Conservation (phyloP, 495 filamentous ascomycete genomes). For the Hypoxylon trugodes region DNA sequence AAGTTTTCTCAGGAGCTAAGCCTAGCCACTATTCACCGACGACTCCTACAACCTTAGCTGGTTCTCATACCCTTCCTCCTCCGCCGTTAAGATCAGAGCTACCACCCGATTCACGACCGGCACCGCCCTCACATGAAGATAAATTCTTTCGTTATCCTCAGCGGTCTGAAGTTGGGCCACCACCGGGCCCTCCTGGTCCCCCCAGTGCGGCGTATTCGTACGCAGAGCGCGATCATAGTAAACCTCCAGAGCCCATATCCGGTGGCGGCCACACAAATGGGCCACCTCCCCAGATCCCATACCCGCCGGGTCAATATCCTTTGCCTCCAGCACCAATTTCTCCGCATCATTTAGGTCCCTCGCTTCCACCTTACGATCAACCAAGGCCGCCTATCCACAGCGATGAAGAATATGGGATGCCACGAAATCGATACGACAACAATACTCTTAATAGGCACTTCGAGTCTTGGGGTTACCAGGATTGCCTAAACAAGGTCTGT, state of each 20-base stretch:
- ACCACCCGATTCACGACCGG: constrained; percentile 37
- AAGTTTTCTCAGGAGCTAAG: constrained; percentile 55
- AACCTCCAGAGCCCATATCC: constrained; percentile 32
- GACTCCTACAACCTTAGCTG: constrained; percentile 40
- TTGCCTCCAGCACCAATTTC: constrained; percentile 54
- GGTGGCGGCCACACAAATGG: constrained; percentile 31
- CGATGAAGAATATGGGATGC: constrained; percentile 51
- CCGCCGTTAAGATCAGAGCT: constrained; percentile 43
- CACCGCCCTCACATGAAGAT: constrained; percentile 41
- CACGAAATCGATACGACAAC: constrained; percentile 49
- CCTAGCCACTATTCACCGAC: constrained; percentile 47
- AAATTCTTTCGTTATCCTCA: constrained; percentile 42
- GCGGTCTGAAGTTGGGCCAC: constrained; percentile 39
- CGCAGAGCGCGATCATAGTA: constrained; percentile 35
- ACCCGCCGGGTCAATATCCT: constrained; percentile 52
- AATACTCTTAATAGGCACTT: constrained; percentile 51
- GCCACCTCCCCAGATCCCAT: constrained; percentile 45
- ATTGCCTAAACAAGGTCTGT: constrained; percentile 53
- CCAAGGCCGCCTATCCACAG: constrained; percentile 47
- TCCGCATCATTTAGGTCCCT: constrained; percentile 46
- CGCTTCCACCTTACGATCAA: constrained; percentile 53
- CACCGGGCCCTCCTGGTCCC: constrained; percentile 34
- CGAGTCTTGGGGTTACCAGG: constrained; percentile 53
- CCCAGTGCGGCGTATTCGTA: constrained; percentile 33
- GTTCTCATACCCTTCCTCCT: constrained; percentile 41